phyloP scores from a whole-genome alignment of 306 rosid genomes.

The Vigna unguiculata region DNA sequence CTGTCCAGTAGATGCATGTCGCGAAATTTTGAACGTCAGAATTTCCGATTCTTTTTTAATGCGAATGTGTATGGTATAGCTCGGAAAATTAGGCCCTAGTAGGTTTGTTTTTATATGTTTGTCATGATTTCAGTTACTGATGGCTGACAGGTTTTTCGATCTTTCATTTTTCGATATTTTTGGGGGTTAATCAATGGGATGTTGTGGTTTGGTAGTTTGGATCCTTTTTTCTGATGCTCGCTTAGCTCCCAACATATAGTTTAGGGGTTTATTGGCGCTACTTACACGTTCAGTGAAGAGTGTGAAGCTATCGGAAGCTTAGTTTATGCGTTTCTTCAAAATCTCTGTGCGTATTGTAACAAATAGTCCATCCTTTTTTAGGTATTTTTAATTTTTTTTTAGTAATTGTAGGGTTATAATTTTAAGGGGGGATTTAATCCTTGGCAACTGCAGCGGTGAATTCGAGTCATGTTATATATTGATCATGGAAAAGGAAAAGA shows the following conservation, averaged over 20 bases:
- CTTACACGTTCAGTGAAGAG: slow-evolving; percentile 25
- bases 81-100: slow-evolving; percentile 6
- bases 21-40: slow-evolving; percentile 17
- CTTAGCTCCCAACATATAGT: not conserved
- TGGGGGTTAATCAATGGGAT: slow-evolving; percentile 15
- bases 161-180: slow-evolving; percentile 9
- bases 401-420: slow-evolving; percentile 26
- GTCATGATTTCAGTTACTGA: slow-evolving; percentile 24
- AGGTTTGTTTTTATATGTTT: slow-evolving; percentile 46
- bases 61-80: not conserved
- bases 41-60: not conserved
- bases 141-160: slow-evolving; percentile 37
- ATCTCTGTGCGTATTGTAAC: not conserved
- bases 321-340: slow-evolving; percentile 6
- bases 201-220: slow-evolving; percentile 7
- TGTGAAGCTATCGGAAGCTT: slow-evolving; percentile 9
- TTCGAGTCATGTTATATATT: slow-evolving; percentile 16
- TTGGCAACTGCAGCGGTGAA: slow-evolving; percentile 6
- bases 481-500: slow-evolving; percentile 1
- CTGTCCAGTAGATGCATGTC: not conserved
- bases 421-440: not conserved
- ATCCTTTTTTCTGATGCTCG: not conserved
- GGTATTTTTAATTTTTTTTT: not conserved
- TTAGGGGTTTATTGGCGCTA: not conserved
- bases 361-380: not conserved